Percentiles rank a stretch among this genome's conserved stretches.
Evolutionary conservation across 2,329 filamentous ascomycete species (phyloP).

Genomic region (Thermochaetoides dissita): DNA sequence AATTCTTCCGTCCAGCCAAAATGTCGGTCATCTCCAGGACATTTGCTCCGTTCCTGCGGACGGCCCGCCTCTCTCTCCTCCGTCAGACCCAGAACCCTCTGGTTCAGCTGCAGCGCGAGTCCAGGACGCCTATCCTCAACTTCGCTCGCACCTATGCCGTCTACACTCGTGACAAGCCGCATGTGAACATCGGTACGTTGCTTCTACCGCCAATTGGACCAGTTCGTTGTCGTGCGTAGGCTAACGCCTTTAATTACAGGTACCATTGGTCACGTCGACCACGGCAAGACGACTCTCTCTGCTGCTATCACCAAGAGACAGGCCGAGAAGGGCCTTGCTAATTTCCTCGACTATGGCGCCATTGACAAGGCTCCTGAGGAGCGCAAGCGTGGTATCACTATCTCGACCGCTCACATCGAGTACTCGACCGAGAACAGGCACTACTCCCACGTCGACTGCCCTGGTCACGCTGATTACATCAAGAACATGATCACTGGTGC

Average conservation of each 20-base stretch:
- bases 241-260: conserved; percentile 33
- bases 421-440: conserved; percentile 88
- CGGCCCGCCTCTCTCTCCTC: conserved; percentile 57
- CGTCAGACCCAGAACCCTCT: conserved; percentile 46
- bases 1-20: conserved; percentile 23
- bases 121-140: conserved; percentile 50
- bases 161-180: conserved; percentile 85
- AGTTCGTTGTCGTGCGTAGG: conserved; percentile 5
- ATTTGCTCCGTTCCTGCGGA: conserved; percentile 65
- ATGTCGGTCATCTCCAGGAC: conserved; percentile 76
- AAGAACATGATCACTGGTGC: conserved; percentile 99
- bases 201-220: conserved; percentile 12
- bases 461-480: conserved; percentile 99
- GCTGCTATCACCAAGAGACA: conserved; percentile 98
- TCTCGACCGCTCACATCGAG: conserved; percentile 96
- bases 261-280: conserved; percentile 98
- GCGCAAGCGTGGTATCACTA: conserved; percentile 99
- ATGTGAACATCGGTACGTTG: conserved; percentile 81
- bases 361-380: conserved; percentile 99
- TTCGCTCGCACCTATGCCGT: conserved; percentile 51
- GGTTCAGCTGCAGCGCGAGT: conserved; percentile 66
- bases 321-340: conserved; percentile 83
- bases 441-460: conserved; percentile 99
- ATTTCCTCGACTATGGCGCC: conserved; percentile 90
- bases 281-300: conserved; percentile 98